Conservation (phyloP, 768 basidiomycete genomes). For the Tremella fuciformis region DNA sequence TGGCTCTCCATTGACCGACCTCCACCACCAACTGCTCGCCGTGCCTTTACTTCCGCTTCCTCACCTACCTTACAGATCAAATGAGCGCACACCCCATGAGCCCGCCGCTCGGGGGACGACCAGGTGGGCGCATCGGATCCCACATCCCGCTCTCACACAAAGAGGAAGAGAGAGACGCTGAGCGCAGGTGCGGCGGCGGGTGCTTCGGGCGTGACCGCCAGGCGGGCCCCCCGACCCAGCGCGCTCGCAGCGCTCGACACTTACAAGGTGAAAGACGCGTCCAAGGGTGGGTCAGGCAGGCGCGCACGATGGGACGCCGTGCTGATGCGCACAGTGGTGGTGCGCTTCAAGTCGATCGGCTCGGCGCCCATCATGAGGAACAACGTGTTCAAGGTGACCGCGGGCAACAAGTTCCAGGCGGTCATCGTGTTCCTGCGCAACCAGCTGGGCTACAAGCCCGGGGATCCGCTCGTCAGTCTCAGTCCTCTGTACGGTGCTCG, state of each 20-base stretch:
- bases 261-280: slow-evolving; percentile 58
- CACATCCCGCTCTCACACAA: too few relatives aligned
- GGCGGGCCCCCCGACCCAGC: slow-evolving; percentile 20
- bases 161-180: too few relatives aligned
- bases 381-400: slow-evolving; percentile 96
- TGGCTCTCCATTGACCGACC: too few relatives aligned
- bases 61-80: too few relatives aligned
- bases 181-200: too few relatives aligned
- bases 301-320: not conserved
- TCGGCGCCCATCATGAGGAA: slow-evolving; percentile 99
- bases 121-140: too few relatives aligned
- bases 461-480: slow-evolving; percentile 70
- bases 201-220: not conserved
- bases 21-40: too few relatives aligned
- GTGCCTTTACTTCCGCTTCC: too few relatives aligned
- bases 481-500: not conserved
- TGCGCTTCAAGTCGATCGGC: slow-evolving; percentile 95
- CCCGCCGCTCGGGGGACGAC: slow-evolving; percentile 10
- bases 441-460: slow-evolving; percentile 79
- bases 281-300: slow-evolving; percentile 44
- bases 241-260: slow-evolving; percentile 66
- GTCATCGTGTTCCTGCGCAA: slow-evolving; percentile 89
- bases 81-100: slow-evolving; percentile 17
- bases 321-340: slow-evolving; percentile 64
- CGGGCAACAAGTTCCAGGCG: slow-evolving; percentile 88